Evolutionary conservation across 495 filamentous ascomycete species (phyloP).

Genomic region (Neurospora sp.): DNA sequence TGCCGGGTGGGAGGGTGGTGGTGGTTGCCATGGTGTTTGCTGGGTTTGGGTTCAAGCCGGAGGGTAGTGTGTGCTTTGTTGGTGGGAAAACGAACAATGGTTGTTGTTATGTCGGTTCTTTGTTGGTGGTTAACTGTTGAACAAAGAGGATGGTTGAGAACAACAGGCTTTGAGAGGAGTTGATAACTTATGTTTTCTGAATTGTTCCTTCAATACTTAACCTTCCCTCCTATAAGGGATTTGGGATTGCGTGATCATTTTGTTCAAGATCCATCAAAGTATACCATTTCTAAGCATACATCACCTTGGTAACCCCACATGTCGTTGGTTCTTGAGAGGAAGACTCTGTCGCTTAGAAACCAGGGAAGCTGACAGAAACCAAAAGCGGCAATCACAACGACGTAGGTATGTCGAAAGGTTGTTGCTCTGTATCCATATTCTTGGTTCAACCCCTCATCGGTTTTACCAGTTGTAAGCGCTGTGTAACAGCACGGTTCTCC

Average conservation of each 20-base stretch:
- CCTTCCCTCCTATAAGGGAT: not conserved
- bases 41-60: not conserved
- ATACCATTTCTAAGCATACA: not conserved
- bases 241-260: not conserved
- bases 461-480: not conserved
- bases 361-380: not conserved
- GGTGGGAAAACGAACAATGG: not conserved
- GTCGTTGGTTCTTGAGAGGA: not conserved
- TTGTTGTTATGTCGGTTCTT: not conserved
- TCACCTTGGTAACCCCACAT: not conserved
- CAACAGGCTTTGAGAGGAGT: not conserved
- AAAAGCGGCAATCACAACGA: not conserved
- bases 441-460: not conserved
- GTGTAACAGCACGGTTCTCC: not conserved
- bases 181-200: not conserved
- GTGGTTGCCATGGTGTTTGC: not conserved
- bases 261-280: not conserved
- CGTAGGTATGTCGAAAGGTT: not conserved
- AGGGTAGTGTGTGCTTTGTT: not conserved
- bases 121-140: too few species aligned
- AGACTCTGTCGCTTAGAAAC: not conserved
- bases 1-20: constrained; percentile 5
- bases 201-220: not conserved
- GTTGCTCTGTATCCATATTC: not conserved
- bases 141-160: not conserved